Evolutionary conservation across 306 rosid species (phyloP).

Genomic region (Glycine latifolia): DNA sequence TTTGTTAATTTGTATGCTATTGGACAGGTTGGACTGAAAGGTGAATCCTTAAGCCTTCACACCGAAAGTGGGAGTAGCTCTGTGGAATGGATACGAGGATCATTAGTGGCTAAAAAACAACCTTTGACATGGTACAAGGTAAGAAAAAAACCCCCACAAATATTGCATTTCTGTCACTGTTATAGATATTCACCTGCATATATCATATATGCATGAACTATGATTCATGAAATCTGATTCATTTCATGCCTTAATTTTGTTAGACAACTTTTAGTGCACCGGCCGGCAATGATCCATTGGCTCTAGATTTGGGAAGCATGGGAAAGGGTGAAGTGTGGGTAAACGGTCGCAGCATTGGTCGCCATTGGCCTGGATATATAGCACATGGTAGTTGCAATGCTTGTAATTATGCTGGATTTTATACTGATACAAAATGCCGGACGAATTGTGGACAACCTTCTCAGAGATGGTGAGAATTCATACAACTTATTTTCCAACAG

Average conservation of each 20-base stretch:
- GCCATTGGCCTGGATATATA: slow-evolving; percentile 76
- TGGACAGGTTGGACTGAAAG: slow-evolving; percentile 84
- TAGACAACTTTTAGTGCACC: slow-evolving; percentile 73
- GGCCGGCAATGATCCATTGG: slow-evolving; percentile 77
- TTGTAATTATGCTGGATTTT: slow-evolving; percentile 73
- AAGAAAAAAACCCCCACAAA: slow-evolving; percentile 28
- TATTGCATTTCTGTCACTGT: slow-evolving; percentile 20
- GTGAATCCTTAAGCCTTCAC: slow-evolving; percentile 68
- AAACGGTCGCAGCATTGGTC: slow-evolving; percentile 82
- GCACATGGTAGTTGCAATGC: slow-evolving; percentile 67
- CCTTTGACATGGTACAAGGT: slow-evolving; percentile 99
- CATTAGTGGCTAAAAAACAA: slow-evolving; percentile 51
- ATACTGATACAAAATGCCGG: slow-evolving; percentile 68
- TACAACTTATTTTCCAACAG: background rate
- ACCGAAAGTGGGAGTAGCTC: slow-evolving; percentile 57
- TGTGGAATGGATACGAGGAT: slow-evolving; percentile 67
- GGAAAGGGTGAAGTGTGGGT: slow-evolving; percentile 92
- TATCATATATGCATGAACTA: background rate
- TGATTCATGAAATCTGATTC: slow-evolving; percentile 6
- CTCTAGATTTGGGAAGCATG: slow-evolving; percentile 84
- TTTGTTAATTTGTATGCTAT: slow-evolving; percentile 7
- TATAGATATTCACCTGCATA: slow-evolving; percentile 13
- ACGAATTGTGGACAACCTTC: slow-evolving; percentile 73
- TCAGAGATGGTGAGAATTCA: slow-evolving; percentile 73
- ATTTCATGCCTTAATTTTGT: slow-evolving; percentile 37